phyloP scores from a whole-genome alignment of 2,329 filamentous ascomycete genomes.

The Pseudogymnoascus destructans region DNA sequence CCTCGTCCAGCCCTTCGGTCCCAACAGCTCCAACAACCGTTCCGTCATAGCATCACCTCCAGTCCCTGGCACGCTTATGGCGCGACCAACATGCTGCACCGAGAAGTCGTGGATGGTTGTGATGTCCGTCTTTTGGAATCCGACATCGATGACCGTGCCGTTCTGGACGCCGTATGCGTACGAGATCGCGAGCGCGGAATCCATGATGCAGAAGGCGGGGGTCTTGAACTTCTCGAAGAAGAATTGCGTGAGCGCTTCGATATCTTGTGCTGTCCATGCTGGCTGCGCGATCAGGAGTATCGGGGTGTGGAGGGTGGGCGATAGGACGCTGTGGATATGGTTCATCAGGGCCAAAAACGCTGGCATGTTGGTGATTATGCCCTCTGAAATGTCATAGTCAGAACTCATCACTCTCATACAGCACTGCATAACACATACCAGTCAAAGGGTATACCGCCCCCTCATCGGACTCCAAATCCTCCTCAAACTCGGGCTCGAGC shows the following conservation, averaged over 20 bases:
- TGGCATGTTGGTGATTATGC: slow-evolving; percentile 77
- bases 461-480: slow-evolving; percentile 77
- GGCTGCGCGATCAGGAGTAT: slow-evolving; percentile 84
- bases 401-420: slow-evolving; percentile 1
- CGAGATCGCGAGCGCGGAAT: slow-evolving; percentile 74
- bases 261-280: slow-evolving; percentile 78
- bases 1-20: slow-evolving; percentile 42
- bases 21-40: slow-evolving; percentile 54
- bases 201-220: slow-evolving; percentile 79
- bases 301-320: slow-evolving; percentile 85
- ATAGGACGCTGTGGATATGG: slow-evolving; percentile 79
- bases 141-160: slow-evolving; percentile 82
- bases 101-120: slow-evolving; percentile 78
- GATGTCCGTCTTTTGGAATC: slow-evolving; percentile 82
- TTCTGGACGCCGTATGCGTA: slow-evolving; percentile 66
- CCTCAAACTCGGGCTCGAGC: slow-evolving; percentile 61
- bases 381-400: slow-evolving; percentile 35
- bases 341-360: slow-evolving; percentile 89
- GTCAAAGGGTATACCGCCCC: slow-evolving; percentile 80
- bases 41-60: slow-evolving; percentile 82
- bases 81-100: slow-evolving; percentile 54
- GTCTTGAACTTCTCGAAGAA: slow-evolving; percentile 96
- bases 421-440: slow-evolving; percentile 29
- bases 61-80: slow-evolving; percentile 47
- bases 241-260: slow-evolving; percentile 80